Evolutionary conservation across 768 basidiomycete genomes (phyloP), one percentile per base, ranked within the genome.

Genomic region (Kockovaella imperatae): DNA sequence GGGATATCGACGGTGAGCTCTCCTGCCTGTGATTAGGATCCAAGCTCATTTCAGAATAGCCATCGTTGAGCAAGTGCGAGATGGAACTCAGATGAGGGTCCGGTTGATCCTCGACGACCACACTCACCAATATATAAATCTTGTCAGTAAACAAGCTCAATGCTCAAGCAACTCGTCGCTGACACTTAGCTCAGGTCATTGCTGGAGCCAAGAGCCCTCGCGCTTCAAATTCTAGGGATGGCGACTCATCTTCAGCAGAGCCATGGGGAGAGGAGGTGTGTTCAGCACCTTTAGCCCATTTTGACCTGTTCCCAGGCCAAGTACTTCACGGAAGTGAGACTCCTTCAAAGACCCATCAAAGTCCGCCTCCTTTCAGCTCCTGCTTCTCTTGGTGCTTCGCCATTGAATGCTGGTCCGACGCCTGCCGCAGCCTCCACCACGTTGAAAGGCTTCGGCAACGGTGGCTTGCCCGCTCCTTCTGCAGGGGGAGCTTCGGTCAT

Each of bases 51-150:
- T 36, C 24, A 21, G 28, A 7, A 3, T 42, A 91, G 90, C 85
- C 40, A 79, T 96, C 52, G 87, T 97, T 50, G 93, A 99, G 72
- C 83, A 86, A 66, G 89, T 96, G 44, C 80, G 86, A 42, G 91
- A 97, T 66, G 93, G 90, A 41, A 84, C 86, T 18, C 91, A 87
- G 24, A 73, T 97, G 25, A 84, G 93, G 18, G 80, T 85, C 40
- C 83, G 95, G 42, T 78, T 97, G 39, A 75, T 95, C 47, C 80
- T 96, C 75, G 84, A 89, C 15, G 82, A 86, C 35, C 84, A 83
- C 10, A 81, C 86, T 49, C 95, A 99, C 66, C 95, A 95, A 73
- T 77, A 91, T 48, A 77, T 84, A 68, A 95, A 88, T 66, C 78
- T 96, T 54, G 61, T 68, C 45, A 77, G 83, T 6, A 77, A 87